Percentiles rank a stretch among this genome's conserved stretches.
These are phyloP conservation scores for Fusarium temperatum DNA, from an alignment of 2,329 filamentous ascomycete genomes.

Conservation along the genomic window DNA sequence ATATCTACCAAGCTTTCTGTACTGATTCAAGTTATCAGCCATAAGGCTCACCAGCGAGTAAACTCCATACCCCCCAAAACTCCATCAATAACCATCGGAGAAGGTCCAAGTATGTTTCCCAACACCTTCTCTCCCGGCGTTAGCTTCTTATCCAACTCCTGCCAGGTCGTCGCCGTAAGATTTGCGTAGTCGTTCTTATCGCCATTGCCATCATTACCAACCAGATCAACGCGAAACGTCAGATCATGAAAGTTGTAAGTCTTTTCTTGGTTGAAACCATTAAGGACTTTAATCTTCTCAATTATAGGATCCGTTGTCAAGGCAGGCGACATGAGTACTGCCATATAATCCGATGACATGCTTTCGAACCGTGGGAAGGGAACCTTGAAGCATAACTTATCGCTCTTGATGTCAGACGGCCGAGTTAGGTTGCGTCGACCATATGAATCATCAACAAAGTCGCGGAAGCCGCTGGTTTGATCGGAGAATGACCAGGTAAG, in stretches of 20 bases:
- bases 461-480: not conserved
- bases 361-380: accelerated
- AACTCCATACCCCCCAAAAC: no score
- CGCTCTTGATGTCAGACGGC: accelerated
- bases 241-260: accelerated
- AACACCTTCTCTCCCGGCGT: not conserved
- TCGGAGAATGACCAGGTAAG: not conserved
- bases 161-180: accelerated
- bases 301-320: not conserved
- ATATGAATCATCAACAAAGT: not conserved
- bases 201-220: not conserved
- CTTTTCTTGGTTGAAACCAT: not conserved
- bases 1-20: no score
- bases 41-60: not conserved
- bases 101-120: not conserved
- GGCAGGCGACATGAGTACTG: not conserved
- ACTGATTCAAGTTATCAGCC: no score
- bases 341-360: not conserved
- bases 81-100: accelerated
- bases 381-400: not conserved
- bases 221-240: not conserved
- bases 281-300: accelerated
- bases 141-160: not conserved
- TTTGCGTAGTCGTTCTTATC: accelerated
- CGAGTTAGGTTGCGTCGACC: not conserved